A percentile compares a stretch with the other conserved stretches of the same genome.
Conservation (phyloP, 257 asterid genomes). For the Salvia miltiorrhiza region DNA sequence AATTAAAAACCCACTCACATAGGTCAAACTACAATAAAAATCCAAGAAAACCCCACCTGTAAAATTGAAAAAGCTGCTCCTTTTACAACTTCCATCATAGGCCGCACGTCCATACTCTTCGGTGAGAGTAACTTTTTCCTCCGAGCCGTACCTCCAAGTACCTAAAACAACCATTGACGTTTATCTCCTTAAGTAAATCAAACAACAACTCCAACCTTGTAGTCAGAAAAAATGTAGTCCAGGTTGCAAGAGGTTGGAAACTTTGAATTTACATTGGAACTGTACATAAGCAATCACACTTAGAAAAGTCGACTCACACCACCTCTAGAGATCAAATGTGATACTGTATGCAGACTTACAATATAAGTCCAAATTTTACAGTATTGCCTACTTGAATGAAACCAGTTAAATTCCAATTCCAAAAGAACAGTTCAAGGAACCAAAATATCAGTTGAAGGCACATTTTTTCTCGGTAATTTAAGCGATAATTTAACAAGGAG, state of each 20-base stretch:
- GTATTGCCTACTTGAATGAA: not conserved
- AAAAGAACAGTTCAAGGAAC: not conserved
- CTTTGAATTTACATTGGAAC: not conserved
- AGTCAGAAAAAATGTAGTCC: not conserved
- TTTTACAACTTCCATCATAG: constrained; percentile 99
- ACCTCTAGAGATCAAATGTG: not conserved
- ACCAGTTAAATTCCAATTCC: not conserved
- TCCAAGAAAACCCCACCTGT: constrained; percentile 53
- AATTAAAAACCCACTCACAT: not conserved
- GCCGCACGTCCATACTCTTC: constrained; percentile 93
- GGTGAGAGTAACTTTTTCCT: constrained; percentile 95
- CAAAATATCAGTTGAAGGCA: too few relatives aligned
- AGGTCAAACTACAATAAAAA: constrained; percentile 4
- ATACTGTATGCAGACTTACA: not conserved
- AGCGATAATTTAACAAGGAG: not conserved
- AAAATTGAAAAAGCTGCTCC: constrained; percentile 90
- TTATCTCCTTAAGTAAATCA: not conserved
- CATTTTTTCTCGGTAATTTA: not conserved
- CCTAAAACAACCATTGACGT: constrained; percentile 46
- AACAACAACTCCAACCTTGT: not conserved
- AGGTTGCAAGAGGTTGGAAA: not conserved
- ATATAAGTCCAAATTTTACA: not conserved
- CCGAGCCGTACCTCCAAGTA: constrained; percentile 88
- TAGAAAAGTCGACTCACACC: not conserved
- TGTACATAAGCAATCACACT: not conserved